Conservation (phyloP, 805 yeast species). For the Hermanozyma aechmeae region DNA sequence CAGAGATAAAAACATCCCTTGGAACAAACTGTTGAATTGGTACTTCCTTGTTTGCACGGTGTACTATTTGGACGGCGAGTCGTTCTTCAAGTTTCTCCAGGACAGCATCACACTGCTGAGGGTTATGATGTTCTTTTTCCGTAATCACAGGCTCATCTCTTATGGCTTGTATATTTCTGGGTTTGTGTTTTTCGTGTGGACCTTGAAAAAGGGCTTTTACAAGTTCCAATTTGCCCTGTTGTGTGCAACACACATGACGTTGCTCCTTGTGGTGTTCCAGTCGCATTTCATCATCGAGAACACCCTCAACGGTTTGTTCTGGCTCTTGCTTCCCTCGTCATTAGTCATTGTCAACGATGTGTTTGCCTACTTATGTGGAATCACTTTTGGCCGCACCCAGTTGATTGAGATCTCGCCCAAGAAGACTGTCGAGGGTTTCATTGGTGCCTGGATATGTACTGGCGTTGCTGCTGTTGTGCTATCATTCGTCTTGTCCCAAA, state of each 20-base stretch:
- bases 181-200: constrained; percentile 80
- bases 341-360: constrained; percentile 91
- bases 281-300: constrained; percentile 88
- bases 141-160: constrained; percentile 76
- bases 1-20: constrained; percentile 71
- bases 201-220: constrained; percentile 80
- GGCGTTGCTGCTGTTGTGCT: constrained; percentile 61
- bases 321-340: constrained; percentile 90
- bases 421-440: constrained; percentile 93
- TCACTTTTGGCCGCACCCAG: constrained; percentile 89
- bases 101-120: constrained; percentile 43
- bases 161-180: constrained; percentile 82
- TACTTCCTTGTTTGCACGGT: constrained; percentile 82
- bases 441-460: constrained; percentile 97
- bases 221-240: constrained; percentile 91
- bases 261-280: constrained; percentile 83
- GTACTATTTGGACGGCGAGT: constrained; percentile 83
- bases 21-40: constrained; percentile 84
- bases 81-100: constrained; percentile 60
- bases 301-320: constrained; percentile 80
- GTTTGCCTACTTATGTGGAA: constrained; percentile 94
- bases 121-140: constrained; percentile 47
- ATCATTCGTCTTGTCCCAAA: constrained; percentile 53
- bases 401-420: constrained; percentile 91
- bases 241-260: constrained; percentile 89